A percentile compares a stretch with the other conserved stretches of the same genome.
Conservation (phyloP, 495 filamentous ascomycete species). For the Annulohypoxylon maeteangense region DNA sequence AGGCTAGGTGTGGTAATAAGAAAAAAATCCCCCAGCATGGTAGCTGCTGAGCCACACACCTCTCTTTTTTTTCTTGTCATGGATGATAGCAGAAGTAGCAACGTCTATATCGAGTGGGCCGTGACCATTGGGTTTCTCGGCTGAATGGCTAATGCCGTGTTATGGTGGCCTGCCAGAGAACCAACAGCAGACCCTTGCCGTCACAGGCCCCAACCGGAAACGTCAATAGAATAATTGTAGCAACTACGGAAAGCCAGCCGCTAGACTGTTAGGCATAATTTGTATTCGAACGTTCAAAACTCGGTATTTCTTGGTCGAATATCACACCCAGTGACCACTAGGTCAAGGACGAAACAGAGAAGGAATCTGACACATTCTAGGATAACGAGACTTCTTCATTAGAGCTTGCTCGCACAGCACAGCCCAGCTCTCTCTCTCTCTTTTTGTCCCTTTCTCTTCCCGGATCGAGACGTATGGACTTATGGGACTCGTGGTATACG, state of each 20-base stretch:
- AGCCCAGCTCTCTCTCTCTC: constrained; percentile 4
- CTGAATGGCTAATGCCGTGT: constrained; percentile 67
- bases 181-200: constrained; percentile 55
- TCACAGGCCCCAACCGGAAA: constrained; percentile 49
- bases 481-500: constrained; percentile 5
- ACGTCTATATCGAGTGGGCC: constrained; percentile 55
- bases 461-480: constrained; percentile 7
- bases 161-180: constrained; percentile 56
- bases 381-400: constrained; percentile 29
- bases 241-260: constrained; percentile 42
- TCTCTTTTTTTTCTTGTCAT: constrained; percentile 49
- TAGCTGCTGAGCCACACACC: constrained; percentile 61
- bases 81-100: constrained; percentile 49
- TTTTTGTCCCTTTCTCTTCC: too few species aligned
- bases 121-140: constrained; percentile 59
- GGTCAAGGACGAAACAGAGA: constrained; percentile 29
- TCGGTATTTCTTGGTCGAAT: constrained; percentile 14
- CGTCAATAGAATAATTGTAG: constrained; percentile 41
- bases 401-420: constrained; percentile 22
- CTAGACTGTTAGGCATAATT: constrained; percentile 34
- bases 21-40: constrained; percentile 49
- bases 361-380: constrained; percentile 28
- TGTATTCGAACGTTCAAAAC: constrained; percentile 23
- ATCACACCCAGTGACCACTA: constrained; percentile 3
- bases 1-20: constrained; percentile 53